Evolutionary conservation across 495 filamentous ascomycete species (phyloP), one percentile per base, ranked within the genome.

Genomic region (Podospora didyma): DNA sequence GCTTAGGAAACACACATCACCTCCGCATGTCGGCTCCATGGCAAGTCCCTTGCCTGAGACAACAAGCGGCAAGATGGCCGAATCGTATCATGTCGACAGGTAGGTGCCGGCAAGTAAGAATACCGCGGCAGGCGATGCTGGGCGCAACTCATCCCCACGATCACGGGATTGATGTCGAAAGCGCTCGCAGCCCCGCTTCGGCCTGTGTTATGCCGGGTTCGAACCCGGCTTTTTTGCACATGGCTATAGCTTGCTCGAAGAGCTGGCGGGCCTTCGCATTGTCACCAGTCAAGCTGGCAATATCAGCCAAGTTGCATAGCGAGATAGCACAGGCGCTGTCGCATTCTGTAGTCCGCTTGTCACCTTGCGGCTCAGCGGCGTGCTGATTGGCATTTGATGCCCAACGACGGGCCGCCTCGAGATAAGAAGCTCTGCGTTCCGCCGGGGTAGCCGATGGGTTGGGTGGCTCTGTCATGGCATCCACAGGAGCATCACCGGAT

Each of bases 291-390:
- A 90, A 82, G 57, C 86, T 80, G 1, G 90, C 86, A 59, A 98
- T 82, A 57, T 92, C 87, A 12, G 85, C 94, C 46, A 97, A 78
- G 69, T 96, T 96, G 68, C 89, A 85, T 41, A 86, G 86, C n/a
- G 93, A 89, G 10, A 83, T 86, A 0, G 86, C 88, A 67, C 94
- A 97, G 14, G 84, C 88, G n/a, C 84, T 61, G 72, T 96, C 90
- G 66, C 94, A 97, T 65, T 95, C 89, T 28, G 86, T 79, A 4
- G 84, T 90, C 46, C 88, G 75, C n/a, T 85, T 64, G 7, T 77
- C 75, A 19, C 71, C 74, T 14, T 64, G 62, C 12, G 75, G 66
- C 31, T 72, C 72, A 17, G 64, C 72, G 1, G 82, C 80, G 31
- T 88, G 74, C 21, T 78, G 75, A 10, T 90, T 64, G n/a, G 92